These are phyloP conservation scores for Aspergillus melleus DNA, from an alignment of 2,329 filamentous ascomycete species.

Conservation along the genomic window DNA sequence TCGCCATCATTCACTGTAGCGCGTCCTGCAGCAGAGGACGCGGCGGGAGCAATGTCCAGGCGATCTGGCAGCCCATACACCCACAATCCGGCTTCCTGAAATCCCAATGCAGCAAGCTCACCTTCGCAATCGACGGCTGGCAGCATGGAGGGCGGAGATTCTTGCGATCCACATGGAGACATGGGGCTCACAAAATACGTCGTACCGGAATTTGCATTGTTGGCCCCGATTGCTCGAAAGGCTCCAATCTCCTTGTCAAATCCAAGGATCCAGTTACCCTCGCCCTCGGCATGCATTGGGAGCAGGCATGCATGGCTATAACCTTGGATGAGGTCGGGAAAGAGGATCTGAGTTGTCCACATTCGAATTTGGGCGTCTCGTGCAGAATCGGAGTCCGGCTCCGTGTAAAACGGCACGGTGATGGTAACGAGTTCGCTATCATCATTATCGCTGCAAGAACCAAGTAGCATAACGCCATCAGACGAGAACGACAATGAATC, in stretches of 20 bases:
- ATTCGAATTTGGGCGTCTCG: constrained; percentile 68
- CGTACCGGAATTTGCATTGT: constrained; percentile 72
- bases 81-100: constrained; percentile 72
- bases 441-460: constrained; percentile 66
- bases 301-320: constrained; percentile 76
- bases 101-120: constrained; percentile 72
- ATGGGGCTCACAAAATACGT: constrained; percentile 75
- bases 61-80: constrained; percentile 76
- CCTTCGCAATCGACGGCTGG: constrained; percentile 69
- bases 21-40: constrained; percentile 6
- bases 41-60: constrained; percentile 57
- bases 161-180: constrained; percentile 48
- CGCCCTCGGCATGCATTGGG: constrained; percentile 49
- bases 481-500: constrained; percentile 73
- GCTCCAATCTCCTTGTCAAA: constrained; percentile 76
- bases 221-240: constrained; percentile 73
- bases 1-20: background rate
- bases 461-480: constrained; percentile 75
- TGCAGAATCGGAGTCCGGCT: constrained; percentile 51
- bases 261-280: constrained; percentile 74
- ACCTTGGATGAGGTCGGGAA: constrained; percentile 75
- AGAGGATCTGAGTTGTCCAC: constrained; percentile 84
- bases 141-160: constrained; percentile 66
- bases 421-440: constrained; percentile 72
- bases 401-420: constrained; percentile 76